A percentile compares a stretch with the other conserved stretches of the same genome.
These are phyloP conservation scores for Geranium brycei DNA, from an alignment of 345 rosid genomes.

Conservation along the genomic window DNA sequence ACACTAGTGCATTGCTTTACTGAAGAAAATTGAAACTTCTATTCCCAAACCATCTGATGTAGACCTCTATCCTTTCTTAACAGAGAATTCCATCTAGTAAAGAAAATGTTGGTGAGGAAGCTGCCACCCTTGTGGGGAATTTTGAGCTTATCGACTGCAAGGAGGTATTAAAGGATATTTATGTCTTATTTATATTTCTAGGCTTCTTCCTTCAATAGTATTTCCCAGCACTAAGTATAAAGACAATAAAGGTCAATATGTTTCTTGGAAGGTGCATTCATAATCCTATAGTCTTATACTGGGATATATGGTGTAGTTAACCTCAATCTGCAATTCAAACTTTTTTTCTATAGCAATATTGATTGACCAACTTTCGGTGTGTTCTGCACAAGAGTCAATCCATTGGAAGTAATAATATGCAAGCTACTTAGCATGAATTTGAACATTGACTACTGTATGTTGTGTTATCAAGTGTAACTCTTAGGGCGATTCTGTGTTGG, in stretches of 20 bases:
- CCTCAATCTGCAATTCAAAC: background rate
- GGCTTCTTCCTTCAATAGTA: conserved; percentile 4
- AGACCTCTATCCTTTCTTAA: conserved; percentile 22
- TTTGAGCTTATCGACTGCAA: conserved; percentile 28
- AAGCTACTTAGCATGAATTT: background rate
- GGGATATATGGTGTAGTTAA: background rate
- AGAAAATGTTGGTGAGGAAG: conserved; percentile 16
- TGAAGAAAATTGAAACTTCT: conserved; percentile 11
- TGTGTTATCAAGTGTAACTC: too few relatives aligned
- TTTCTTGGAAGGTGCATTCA: background rate
- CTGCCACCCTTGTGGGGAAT: conserved; percentile 20
- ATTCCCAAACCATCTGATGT: conserved; percentile 19
- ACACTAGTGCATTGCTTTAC: conserved; percentile 9
- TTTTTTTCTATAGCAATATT: background rate
- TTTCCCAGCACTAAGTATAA: conserved; percentile 1
- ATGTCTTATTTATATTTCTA: conserved; percentile 4
- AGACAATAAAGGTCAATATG: background rate
- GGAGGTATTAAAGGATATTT: conserved; percentile 21
- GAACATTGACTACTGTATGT: background rate
- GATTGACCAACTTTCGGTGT: background rate
- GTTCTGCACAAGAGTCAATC: background rate
- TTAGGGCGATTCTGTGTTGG: too few relatives aligned
- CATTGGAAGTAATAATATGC: background rate
- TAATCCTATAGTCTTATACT: background rate
- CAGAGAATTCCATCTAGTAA: conserved; percentile 20